Evolutionary conservation across 116 monocot species (phyloP), one percentile per base, ranked within the genome.

Genomic region (Papilionanthe hybrid): DNA sequence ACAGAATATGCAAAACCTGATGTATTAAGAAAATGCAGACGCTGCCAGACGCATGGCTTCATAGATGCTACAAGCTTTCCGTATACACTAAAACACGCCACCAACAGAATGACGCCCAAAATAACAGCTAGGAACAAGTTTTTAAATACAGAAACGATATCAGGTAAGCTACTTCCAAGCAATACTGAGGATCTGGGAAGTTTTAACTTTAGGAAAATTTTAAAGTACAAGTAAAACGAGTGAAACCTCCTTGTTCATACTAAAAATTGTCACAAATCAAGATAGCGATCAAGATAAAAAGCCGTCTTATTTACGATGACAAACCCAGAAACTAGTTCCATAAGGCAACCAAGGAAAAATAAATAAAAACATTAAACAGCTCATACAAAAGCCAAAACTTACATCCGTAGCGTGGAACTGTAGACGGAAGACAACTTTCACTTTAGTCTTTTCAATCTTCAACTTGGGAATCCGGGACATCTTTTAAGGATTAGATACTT

Each of bases 391-490:
- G 50, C n/a, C 43, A 67, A 71, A 83, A 60, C 93, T 91, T 90
- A 98, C 97, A 88, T 98, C 85, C 22, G 94, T 94, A 44, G 97
- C 97, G 78, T 94, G 88, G 67, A 94, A 90, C 80, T 98, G 94
- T 2, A 98, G 87, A 72, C 97, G 83, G 77, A 98, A 98, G 19
- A 94, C 97, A 37, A 94, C 97, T 86, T 94, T 98, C 55, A 94
- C 91, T 91, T 97, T 98, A 8, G 84, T 79, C 88, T 98, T 98
- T 83, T 98, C 97, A 28, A 82, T 55, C 83, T 92, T 98, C 97
- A 94, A 98, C 85, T 93, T 98, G 9, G 92, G 92, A 83, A 93
- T 72, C 83, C 92, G 89, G 74, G 97, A 98, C 97, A 98, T 98
- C 88, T 69, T 83, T 80, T 78, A 83, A 17, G 29, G 84, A 90